Base-by-base conservation (phyloP, 495 filamentous ascomycete species). In the Xylaria telfairii region DNA sequence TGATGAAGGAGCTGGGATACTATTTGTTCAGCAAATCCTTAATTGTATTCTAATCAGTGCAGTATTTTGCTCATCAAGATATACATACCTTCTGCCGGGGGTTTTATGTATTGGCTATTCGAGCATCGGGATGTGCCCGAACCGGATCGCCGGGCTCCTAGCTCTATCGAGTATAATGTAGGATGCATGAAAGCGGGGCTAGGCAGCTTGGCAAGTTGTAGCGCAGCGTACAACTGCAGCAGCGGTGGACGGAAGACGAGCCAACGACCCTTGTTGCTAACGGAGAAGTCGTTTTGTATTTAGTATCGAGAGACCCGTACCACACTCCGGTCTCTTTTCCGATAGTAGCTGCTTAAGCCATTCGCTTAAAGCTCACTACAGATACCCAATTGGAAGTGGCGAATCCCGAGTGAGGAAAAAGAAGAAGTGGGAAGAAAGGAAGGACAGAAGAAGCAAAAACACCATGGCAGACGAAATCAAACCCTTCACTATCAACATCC, bases 401-500 rank as follows among this genome's bases (percentile, higher is more conserved):
- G 26, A 47, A 64, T 3, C n/a, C n/a, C n/a, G n/a, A 47, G n/a
- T 26, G 24, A 9, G 46, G 13, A 63, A 24, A 47, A 32, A 12
- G 15, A 21, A 64, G 39, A 41, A 41, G 39, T 21, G 19, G 17
- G 32, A 39, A 37, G 21, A 34, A n/a, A 44, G 21, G 9, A 15
- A 21, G 21, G 4, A 26, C 10, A 64, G 28, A 1, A 28, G 19
- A 47, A 26, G 15, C 4, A 19, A n/a, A 21, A 1, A 44, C 47
- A 67, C 21, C 28, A 67, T 67, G 62, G 49, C 51, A 3, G 69
- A 71, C n/a, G 69, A 60, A n/a, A 71, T 77, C 61, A 47, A 73
- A 24, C 71, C 75, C 10, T 77, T 65, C 65, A 68, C 41, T 13
- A 77, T 77, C 60, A 53, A 63, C 19, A 63, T 77, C 46, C 81